Base-by-base conservation (phyloP, 345 rosid genomes). In the Gynandropsis gynandra region DNA sequence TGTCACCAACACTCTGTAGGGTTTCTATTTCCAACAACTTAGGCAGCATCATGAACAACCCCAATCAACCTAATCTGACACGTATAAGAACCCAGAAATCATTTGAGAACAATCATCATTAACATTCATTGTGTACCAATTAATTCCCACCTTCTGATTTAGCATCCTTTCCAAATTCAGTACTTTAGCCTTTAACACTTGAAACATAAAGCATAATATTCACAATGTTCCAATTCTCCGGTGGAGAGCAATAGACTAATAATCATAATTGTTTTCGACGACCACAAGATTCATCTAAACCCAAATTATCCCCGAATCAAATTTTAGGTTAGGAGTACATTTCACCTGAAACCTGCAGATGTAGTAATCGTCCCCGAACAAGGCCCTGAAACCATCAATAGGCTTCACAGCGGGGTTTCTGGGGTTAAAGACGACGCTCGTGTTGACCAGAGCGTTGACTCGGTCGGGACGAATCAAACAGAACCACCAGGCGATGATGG, bases 341-440 rank as follows among this genome's bases (percentile, higher is more conserved):
- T 18, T 64, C 51, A 80, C 86, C 94, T 85, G 94, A 69, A 81
- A 85, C 76, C 81, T 75, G 82, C 89, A 81, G 33, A 77, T 27
- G 20, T 85, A 85, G 65, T 48, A 75, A 56, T 85, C 89, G 31
- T 85, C 84, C 5, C 94, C 94, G 14, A 71, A 77, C 59, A 66
- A 12, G 35, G 68, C 75, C 56, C 72, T 75, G 1, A 66, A 9
- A 1, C 46, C 20, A 34, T 79, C 80, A 8, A 85, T 48, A 42
- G 79, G 72, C 50, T 72, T 79, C 48, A 14, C 42, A 20, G 19
- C 32, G 6, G 82, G 86, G 36, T 75, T 59, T 62, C 84, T 75
- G 4, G 82, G 80, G 17, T n/a, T 24, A 24, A 68, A 76, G 0
- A 34, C 68, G 12, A 81, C 74, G 50, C 84, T 76, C 18, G 66